Evolutionary conservation across 768 basidiomycete species (phyloP).

Genomic region (Rhodotorula sphaerocarpa): DNA sequence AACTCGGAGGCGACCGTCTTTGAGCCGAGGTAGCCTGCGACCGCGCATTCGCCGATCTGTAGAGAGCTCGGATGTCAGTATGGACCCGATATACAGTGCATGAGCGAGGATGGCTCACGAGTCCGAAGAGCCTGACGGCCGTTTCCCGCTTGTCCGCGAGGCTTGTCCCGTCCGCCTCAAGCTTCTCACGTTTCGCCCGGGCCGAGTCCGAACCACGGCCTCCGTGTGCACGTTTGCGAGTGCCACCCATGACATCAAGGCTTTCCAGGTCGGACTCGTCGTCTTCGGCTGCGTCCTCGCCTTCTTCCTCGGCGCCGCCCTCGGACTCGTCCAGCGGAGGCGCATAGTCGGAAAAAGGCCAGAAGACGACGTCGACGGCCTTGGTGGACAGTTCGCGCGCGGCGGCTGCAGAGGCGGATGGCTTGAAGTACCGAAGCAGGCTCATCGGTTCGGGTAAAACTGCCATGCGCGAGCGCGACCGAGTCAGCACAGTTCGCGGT

Average conservation of each 20-base stretch:
- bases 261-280: not conserved
- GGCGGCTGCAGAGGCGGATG: conserved; percentile 1
- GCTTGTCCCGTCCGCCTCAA: conserved; percentile 5
- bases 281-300: not conserved
- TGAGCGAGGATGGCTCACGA: conserved; percentile 1
- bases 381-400: conserved; percentile 13
- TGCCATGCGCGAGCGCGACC: not conserved
- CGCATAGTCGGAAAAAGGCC: conserved; percentile 6
- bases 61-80: not conserved
- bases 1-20: not conserved
- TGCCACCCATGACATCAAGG: too few species aligned
- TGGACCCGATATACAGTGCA: not conserved
- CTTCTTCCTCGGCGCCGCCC: not conserved
- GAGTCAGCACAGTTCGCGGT: not conserved
- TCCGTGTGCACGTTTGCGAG: too few species aligned
- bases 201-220: too few species aligned
- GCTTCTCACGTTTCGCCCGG: not conserved
- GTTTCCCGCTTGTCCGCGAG: conserved; percentile 11
- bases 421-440: conserved; percentile 25
- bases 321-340: not conserved
- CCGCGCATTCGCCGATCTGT: conserved; percentile 14
- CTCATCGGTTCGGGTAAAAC: conserved; percentile 4
- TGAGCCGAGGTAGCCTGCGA: conserved; percentile 5
- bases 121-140: not conserved
- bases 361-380: conserved; percentile 27